phyloP scores from a whole-genome alignment of 225 moss, liverwort and hornwort species.

The Bryum argenteum region DNA sequence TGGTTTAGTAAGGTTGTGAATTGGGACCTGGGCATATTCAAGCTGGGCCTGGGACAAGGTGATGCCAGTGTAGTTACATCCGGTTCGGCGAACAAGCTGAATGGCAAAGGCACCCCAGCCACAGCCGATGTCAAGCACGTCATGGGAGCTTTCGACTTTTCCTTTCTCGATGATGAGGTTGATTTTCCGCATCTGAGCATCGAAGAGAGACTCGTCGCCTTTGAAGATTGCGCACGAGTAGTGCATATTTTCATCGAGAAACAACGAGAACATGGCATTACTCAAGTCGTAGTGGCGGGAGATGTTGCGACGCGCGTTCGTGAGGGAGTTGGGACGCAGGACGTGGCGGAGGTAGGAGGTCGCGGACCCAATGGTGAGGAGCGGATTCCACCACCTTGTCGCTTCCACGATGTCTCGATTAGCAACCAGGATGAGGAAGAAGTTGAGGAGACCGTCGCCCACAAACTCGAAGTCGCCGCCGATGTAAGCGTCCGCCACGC shows the following conservation, averaged over 20 bases:
- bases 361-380: constrained; percentile 57
- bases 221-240: constrained; percentile 82
- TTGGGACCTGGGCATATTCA: constrained; percentile 43
- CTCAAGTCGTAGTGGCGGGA: constrained; percentile 82
- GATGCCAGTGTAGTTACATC: constrained; percentile 71
- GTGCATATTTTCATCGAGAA: constrained; percentile 79
- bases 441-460: constrained; percentile 48
- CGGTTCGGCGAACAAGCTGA: constrained; percentile 62
- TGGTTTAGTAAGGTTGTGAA: no score
- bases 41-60: constrained; percentile 73
- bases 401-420: constrained; percentile 55
- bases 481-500: constrained; percentile 80
- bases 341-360: constrained; percentile 65
- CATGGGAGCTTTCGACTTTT: constrained; percentile 53
- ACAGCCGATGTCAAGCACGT: constrained; percentile 72
- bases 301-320: constrained; percentile 75
- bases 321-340: constrained; percentile 62
- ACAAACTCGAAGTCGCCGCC: constrained; percentile 70
- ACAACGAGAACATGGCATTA: constrained; percentile 49
- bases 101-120: constrained; percentile 77
- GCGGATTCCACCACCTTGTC: constrained; percentile 36
- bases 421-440: constrained; percentile 64
- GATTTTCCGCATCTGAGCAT: constrained; percentile 71
- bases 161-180: constrained; percentile 63
- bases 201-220: constrained; percentile 62